These are phyloP conservation scores for Dryas octopetala DNA, from an alignment of 306 rosid genomes.

Conservation along the genomic window DNA sequence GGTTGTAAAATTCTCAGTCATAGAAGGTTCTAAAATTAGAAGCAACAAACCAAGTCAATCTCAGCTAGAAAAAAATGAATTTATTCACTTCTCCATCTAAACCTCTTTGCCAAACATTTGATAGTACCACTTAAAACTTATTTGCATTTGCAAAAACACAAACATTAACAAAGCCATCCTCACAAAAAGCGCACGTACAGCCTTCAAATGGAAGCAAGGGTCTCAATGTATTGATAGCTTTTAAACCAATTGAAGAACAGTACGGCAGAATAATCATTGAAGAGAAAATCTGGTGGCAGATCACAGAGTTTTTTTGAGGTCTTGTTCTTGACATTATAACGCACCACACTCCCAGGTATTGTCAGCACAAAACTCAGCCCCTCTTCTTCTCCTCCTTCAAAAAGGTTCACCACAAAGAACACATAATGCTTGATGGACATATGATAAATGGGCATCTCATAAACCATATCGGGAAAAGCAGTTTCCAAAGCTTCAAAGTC, in stretches of 20 bases:
- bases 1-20: too few relatives aligned
- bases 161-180: too few relatives aligned
- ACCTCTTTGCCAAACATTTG: too few relatives aligned
- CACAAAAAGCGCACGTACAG: too few relatives aligned
- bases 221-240: conserved; percentile 22
- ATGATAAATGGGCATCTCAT: too few relatives aligned
- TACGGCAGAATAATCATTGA: too few relatives aligned
- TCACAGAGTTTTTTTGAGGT: background rate
- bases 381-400: conserved; percentile 16
- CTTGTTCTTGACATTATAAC: conserved; percentile 14
- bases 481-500: background rate
- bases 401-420: conserved; percentile 7
- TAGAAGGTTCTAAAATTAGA: too few relatives aligned
- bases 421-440: background rate
- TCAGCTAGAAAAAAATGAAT: too few relatives aligned
- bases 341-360: conserved; percentile 21
- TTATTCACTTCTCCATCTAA: too few relatives aligned
- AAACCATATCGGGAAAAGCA: conserved; percentile 3
- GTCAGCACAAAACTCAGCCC: conserved; percentile 20
- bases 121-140: too few relatives aligned
- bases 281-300: background rate
- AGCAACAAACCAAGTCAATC: too few relatives aligned
- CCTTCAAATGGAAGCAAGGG: conserved; percentile 25
- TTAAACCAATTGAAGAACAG: background rate
- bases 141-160: too few relatives aligned